Conservation (phyloP, 164 flowering plant genomes). For the Stephania cephalantha region DNA sequence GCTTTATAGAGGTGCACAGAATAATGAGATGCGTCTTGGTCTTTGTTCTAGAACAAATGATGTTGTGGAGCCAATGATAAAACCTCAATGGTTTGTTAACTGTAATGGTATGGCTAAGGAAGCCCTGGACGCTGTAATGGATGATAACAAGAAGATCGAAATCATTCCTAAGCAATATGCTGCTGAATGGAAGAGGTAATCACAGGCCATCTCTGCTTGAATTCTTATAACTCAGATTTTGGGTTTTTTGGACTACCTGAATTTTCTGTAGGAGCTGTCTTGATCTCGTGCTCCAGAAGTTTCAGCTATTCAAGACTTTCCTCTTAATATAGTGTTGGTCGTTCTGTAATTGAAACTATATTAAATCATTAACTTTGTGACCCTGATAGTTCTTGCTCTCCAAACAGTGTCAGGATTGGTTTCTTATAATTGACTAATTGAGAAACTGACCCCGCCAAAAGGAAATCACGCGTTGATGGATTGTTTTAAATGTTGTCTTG, state of each 20-base stretch:
- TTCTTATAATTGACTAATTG: background rate
- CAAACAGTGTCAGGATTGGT: background rate
- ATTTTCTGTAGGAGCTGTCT: background rate
- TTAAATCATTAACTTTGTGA: background rate
- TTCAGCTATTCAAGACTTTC: background rate
- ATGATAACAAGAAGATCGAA: constrained; percentile 59
- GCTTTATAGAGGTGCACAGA: constrained; percentile 62
- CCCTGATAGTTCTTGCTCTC: background rate
- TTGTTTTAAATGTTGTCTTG: background rate
- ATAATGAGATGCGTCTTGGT: constrained; percentile 94
- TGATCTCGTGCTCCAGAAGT: background rate
- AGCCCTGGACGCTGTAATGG: constrained; percentile 76
- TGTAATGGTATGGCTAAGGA: constrained; percentile 66
- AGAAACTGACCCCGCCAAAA: background rate
- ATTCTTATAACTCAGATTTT: background rate
- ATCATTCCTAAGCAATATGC: constrained; percentile 79
- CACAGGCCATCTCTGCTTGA: constrained; percentile 1
- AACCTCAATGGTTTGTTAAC: constrained; percentile 92
- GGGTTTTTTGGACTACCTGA: background rate
- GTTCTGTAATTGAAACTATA: background rate
- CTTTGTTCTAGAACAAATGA: constrained; percentile 89
- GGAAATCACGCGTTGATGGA: background rate
- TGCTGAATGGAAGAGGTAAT: constrained; percentile 92
- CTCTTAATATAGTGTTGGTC: background rate
- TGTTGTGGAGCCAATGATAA: constrained; percentile 91